A percentile compares a stretch with the other conserved stretches of the same genome.
These are phyloP conservation scores for Gastrolobium bilobum DNA, from an alignment of 306 rosid species.

Conservation along the genomic window DNA sequence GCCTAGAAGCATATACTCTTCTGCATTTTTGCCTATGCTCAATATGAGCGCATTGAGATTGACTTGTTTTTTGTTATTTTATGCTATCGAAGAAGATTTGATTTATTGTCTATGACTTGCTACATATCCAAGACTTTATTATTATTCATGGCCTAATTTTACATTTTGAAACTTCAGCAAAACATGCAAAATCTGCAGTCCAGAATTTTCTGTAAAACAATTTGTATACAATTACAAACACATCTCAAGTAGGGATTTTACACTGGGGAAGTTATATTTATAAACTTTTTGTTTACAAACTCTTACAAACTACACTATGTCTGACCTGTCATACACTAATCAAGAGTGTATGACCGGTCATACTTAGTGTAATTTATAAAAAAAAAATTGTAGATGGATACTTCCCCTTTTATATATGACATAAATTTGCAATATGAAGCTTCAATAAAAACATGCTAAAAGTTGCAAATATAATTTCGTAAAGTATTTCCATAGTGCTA, in stretches of 20 bases:
- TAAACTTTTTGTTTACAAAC: no score
- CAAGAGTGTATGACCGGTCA: no score
- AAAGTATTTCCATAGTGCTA: neutral
- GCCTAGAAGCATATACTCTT: slow-evolving; percentile 18
- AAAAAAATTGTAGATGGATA: no score
- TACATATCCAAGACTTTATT: neutral
- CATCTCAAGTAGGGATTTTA: no score
- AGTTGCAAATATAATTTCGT: neutral
- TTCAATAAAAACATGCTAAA: slow-evolving; percentile 24
- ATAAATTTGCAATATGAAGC: slow-evolving; percentile 29
- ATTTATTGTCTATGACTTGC: slow-evolving; percentile 46
- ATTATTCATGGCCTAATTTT: slow-evolving; percentile 12
- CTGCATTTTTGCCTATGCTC: neutral
- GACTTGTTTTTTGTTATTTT: slow-evolving; percentile 51
- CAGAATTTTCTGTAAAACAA: no score
- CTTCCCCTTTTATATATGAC: neutral
- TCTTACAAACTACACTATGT: no score
- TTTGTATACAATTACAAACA: no score
- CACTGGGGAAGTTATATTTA: no score
- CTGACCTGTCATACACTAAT: no score
- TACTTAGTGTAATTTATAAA: no score
- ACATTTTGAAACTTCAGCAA: slow-evolving; percentile 35
- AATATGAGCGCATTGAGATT: slow-evolving; percentile 1
- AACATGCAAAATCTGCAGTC: neutral
- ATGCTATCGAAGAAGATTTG: neutral